Conservation (phyloP, 306 rosid species). For the Inga oerstediana region DNA sequence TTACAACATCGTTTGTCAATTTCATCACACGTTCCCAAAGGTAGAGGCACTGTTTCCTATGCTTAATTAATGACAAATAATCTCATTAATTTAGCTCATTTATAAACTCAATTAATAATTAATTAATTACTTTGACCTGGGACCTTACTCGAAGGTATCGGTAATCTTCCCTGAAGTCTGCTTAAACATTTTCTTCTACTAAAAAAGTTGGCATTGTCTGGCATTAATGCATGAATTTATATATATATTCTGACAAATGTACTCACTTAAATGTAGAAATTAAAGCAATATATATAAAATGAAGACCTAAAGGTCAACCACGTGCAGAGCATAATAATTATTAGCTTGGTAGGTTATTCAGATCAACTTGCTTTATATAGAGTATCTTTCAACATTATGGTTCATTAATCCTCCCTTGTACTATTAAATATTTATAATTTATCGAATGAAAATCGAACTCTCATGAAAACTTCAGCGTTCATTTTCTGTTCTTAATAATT, state of each 20-base stretch:
- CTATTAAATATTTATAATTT: neutral
- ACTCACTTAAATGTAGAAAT: neutral
- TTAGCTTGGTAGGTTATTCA: neutral
- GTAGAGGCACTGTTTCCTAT: too few relatives aligned
- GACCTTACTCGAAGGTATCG: conserved; percentile 19
- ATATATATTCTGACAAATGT: neutral
- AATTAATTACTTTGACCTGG: conserved; percentile 4
- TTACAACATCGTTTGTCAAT: too few relatives aligned
- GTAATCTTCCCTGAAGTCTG: neutral
- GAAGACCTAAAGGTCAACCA: conserved; percentile 14
- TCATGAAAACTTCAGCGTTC: neutral
- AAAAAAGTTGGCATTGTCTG: neutral
- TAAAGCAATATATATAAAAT: neutral
- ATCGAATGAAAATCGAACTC: neutral
- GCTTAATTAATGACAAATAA: neutral
- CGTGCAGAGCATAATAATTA: conserved; percentile 5
- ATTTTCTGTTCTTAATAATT: neutral
- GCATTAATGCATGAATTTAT: neutral
- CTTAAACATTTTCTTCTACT: neutral
- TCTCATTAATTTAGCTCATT: neutral
- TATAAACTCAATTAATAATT: neutral
- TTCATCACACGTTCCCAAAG: too few relatives aligned
- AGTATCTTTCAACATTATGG: neutral
- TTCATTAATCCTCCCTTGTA: neutral
- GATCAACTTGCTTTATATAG: neutral